A percentile compares a stretch with the other conserved stretches of the same genome.
phyloP scores from a whole-genome alignment of 345 rosid species.

The Gossypium sturtianum region DNA sequence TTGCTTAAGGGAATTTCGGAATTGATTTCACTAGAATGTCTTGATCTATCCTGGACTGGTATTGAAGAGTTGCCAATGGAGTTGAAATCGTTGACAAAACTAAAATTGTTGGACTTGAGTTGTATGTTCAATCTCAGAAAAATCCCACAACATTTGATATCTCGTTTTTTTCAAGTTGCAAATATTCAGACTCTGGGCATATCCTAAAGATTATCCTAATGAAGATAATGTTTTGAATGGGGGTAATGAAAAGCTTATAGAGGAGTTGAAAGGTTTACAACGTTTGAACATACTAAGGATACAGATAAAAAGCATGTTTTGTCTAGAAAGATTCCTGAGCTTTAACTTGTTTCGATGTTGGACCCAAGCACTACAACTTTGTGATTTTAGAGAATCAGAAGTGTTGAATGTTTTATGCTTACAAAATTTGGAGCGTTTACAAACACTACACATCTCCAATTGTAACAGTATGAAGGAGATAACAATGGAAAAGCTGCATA shows the following conservation, averaged over 20 bases:
- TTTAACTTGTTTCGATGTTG: not conserved
- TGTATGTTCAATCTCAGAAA: fast-evolving
- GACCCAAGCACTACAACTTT: not conserved
- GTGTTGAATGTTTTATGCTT: not conserved
- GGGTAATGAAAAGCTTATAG: not conserved
- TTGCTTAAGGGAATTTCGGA: constrained; percentile 20
- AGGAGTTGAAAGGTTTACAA: not conserved
- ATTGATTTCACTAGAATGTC: constrained; percentile 14
- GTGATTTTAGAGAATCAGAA: not conserved
- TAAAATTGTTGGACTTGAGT: not conserved
- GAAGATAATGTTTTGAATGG: not conserved
- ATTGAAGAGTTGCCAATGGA: not conserved
- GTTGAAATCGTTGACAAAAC: not conserved
- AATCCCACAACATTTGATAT: not conserved
- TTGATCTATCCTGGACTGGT: constrained; percentile 11
- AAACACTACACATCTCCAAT: fast-evolving
- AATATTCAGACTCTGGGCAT: not conserved
- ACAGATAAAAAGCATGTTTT: not conserved
- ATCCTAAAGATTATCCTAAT: not conserved
- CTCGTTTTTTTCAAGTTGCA: not conserved
- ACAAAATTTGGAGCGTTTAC: not conserved
- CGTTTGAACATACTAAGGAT: not conserved
- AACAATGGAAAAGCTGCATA: not conserved
- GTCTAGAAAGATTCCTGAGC: not conserved
- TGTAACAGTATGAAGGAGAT: not conserved